Base-by-base conservation (phyloP, 495 filamentous ascomycete genomes). In the Lepidopterella palustris region DNA sequence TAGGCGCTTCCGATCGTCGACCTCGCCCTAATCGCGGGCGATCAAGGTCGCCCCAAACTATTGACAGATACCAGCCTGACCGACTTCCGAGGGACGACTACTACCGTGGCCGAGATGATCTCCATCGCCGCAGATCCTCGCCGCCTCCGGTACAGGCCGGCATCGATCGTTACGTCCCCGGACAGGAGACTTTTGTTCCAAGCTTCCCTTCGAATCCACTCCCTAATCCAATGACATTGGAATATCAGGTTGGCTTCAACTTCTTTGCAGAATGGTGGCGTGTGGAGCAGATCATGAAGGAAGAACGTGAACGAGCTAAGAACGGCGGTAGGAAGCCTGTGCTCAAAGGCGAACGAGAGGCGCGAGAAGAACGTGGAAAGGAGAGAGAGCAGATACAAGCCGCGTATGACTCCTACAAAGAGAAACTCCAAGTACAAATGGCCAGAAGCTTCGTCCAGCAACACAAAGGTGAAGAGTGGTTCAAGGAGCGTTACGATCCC, bases 241-340 rank as follows among this genome's bases (percentile, higher is more conserved):
- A 96, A 13, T 95, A 87, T 62, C 92, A 97, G 71, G 93, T 96
- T 50, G 92, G 93, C 0, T 97, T 97, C 75, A 96, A 87, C 24
- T 97, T 86, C 73, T 99, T 95, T 69, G 88, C 90, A 5, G 95
- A 97, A 72, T 99, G 93, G 93, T 97, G 92, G 91, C 79, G 91
- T 57, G 74, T 80, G 9, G 90, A 96, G 66, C 87, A 95, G 70
- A 79, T 79, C 25, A 86, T 95, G 58, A 92, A 90, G 68, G 89
- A 95, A 54, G 90, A 95, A 59, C 87, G 86, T 64, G 90, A 96
- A 66, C 86, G 88, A 20, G 76, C 77, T 18, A 87, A 84, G 63
- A 83, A 85, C 54, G 90, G 90, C 26, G 85, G 88, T 15, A 81
- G 90, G 55, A 80, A 85, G 47, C 84, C 86, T 15, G 82, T 82